Evolutionary conservation across 345 rosid species (phyloP), one percentile per base, ranked within the genome.

Genomic region (Bretschneidera sinensis): DNA sequence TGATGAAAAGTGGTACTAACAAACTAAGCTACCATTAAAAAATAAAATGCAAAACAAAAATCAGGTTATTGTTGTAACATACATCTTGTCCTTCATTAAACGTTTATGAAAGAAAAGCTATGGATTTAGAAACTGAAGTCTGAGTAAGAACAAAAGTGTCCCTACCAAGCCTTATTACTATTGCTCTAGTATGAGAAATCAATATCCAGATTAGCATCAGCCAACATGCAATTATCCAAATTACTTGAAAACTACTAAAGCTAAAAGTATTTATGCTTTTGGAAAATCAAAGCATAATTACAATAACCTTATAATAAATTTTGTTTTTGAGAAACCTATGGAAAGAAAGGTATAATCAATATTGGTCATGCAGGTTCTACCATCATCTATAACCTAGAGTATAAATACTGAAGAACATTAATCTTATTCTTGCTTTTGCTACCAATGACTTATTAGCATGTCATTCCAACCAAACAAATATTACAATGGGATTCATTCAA

Each of bases 31-130:
- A n/a, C 48, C 17, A 35, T 28, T 7, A n/a, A 14, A 57, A 6
- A 45, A 25, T 6, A 18, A 19, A 59, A 24, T 25, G 19, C 16
- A 53, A 18, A 53, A 9, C 10, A 53, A 2, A 45, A 43, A 59
- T 24, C 20, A 28, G 20, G 28, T 34, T 3, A 63, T 34, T 70
- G 75, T n/a, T n/a, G n/a, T n/a, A n/a, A n/a, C n/a, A n/a, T n/a
- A n/a, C n/a, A n/a, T n/a, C n/a, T n/a, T n/a, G n/a, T n/a, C n/a
- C n/a, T n/a, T n/a, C n/a, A n/a, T n/a, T n/a, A n/a, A n/a, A n/a
- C n/a, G n/a, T n/a, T n/a, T n/a, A n/a, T 10, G 79, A 75, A 50
- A 75, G 79, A 56, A 75, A 75, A 24, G 79, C 79, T 62, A 71
- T 59, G 10, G 75, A 71, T 71, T 75, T 71, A 63, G 75, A 71